Evolutionary conservation across 305 asterid species (phyloP).

Genomic region (Fraxinus floribunda): DNA sequence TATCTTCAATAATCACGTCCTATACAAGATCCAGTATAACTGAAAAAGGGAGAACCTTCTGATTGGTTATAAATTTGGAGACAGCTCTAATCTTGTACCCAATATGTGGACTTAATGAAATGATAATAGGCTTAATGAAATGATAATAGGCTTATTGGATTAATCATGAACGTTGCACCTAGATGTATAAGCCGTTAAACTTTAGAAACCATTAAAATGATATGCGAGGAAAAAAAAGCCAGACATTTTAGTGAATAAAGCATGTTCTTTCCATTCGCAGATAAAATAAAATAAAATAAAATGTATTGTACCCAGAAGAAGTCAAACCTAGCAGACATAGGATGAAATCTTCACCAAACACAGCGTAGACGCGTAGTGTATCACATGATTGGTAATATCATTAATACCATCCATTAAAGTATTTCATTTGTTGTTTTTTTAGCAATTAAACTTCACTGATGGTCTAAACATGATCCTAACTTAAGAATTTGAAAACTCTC

Average conservation of each 20-base stretch:
- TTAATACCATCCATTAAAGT: neutral
- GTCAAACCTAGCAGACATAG: neutral
- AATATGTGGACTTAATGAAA: constrained; percentile 17
- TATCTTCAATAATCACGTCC: constrained; percentile 10
- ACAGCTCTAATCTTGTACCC: neutral
- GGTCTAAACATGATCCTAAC: neutral
- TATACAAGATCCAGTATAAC: constrained; percentile 7
- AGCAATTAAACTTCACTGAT: neutral
- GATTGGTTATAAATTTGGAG: constrained; percentile 4
- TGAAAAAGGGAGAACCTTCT: constrained; percentile 10
- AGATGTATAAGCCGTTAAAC: neutral
- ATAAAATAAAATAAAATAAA: neutral
- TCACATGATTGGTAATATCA: neutral
- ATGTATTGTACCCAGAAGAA: neutral
- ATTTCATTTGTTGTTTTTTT: neutral
- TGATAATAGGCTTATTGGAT: neutral
- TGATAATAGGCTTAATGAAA: constrained; percentile 14
- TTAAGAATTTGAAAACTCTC: neutral
- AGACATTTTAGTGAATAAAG: neutral
- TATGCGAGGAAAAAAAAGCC: neutral
- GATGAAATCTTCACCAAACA: neutral
- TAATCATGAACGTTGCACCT: constrained; percentile 1
- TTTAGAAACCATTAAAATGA: neutral
- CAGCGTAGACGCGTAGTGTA: neutral
- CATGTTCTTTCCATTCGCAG: neutral